phyloP scores from a whole-genome alignment of 345 rosid genomes.

The Eucalyptus sp. region DNA sequence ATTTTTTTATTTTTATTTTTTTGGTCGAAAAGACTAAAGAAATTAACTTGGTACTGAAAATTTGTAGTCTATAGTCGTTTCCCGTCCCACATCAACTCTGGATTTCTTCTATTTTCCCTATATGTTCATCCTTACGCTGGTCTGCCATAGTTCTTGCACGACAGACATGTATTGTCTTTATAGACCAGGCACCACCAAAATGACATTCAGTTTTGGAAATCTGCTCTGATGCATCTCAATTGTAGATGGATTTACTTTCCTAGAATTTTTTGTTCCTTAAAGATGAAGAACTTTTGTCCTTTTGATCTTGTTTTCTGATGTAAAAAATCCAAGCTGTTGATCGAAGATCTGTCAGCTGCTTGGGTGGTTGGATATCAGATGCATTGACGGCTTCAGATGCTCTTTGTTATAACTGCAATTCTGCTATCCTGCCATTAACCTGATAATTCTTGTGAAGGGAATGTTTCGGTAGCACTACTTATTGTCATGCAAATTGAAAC shows the following conservation, averaged over 20 bases:
- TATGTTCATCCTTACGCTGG: neutral
- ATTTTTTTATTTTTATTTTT: too few relatives aligned
- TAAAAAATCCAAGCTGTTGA: neutral
- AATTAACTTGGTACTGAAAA: neutral
- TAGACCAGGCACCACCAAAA: neutral
- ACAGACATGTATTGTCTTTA: neutral
- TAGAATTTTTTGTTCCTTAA: neutral
- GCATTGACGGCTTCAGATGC: neutral
- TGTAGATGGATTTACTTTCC: neutral
- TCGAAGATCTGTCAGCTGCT: neutral
- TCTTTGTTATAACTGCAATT: neutral
- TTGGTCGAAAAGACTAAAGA: neutral
- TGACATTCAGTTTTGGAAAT: neutral
- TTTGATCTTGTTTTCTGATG: neutral
- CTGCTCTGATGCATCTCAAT: neutral
- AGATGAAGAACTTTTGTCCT: neutral
- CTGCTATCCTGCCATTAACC: neutral
- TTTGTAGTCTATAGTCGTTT: neutral
- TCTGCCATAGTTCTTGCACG: neutral
- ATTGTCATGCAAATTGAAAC: neutral
- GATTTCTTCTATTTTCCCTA: neutral
- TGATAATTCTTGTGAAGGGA: neutral
- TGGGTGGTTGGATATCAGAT: fast-evolving
- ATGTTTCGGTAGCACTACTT: neutral
- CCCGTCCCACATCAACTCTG: neutral